phyloP scores from a whole-genome alignment of 305 asterid species.

The Withania somnifera region DNA sequence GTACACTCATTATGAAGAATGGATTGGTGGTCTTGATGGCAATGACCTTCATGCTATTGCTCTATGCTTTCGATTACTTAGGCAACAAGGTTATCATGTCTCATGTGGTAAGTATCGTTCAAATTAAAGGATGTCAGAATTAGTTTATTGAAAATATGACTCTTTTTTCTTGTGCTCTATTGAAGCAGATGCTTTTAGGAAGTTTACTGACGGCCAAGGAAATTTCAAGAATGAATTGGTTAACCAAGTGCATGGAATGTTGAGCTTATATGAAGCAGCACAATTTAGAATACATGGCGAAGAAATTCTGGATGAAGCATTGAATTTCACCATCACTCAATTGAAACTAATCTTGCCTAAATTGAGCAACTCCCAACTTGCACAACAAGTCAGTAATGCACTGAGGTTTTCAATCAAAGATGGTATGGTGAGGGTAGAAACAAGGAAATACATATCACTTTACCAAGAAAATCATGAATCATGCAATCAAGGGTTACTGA shows the following conservation, averaged over 20 bases:
- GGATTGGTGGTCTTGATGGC: not conserved
- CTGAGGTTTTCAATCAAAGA: not conserved
- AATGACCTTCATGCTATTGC: slow-evolving; percentile 10
- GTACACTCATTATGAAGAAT: not conserved
- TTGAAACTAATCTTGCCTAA: not conserved
- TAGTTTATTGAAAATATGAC: not conserved
- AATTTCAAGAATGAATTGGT: not conserved
- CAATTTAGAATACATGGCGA: not conserved
- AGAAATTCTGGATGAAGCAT: not conserved
- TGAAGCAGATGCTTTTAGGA: not conserved
- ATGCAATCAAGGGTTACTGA: not conserved
- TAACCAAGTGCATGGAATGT: not conserved
- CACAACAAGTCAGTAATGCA: not conserved
- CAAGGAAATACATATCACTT: not conserved
- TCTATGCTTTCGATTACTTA: slow-evolving; percentile 18
- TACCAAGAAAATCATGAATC: not conserved
- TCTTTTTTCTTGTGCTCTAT: not conserved
- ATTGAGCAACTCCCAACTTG: not conserved
- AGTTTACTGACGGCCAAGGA: not conserved
- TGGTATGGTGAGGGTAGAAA: not conserved
- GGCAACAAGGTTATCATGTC: slow-evolving; percentile 12
- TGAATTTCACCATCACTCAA: not conserved
- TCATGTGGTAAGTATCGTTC: slow-evolving; percentile 11
- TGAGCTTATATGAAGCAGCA: not conserved
- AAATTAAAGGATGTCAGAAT: not conserved